Evolutionary conservation across 208 protist species (phyloP), one percentile per base, ranked within the genome.

Genomic region (Trypanosoma mega): DNA sequence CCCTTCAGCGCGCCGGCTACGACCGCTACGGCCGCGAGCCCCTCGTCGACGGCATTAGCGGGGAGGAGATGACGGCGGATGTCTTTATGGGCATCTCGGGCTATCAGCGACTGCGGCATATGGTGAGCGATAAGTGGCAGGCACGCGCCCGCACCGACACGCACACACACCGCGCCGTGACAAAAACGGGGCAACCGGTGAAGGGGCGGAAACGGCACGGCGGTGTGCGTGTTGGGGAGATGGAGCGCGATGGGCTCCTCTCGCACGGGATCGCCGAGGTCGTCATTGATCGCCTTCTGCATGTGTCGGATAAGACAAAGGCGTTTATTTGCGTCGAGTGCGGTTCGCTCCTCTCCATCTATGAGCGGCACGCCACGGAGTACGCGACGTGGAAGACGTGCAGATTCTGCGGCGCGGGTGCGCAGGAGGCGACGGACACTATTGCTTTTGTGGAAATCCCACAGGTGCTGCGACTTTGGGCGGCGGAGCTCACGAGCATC

Each of bases 71-170:
- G 71, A 70, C 97, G 57, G 97, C 92, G 30, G 94, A 99, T 30
- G 98, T 99, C 24, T 99, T 98, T 66, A 94, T 98, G 53, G 98
- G 98, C 58, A 76, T 99, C 45, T 98, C 97, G 21, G 99, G 99
- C 63, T 99, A 99, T 72, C 99, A 99, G 88, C 76, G 99, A 31
- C 87, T 99, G 50, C 87, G 97, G 52, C 99, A 99, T 76, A 99
- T 99, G 98, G 99, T 99, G 14, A 98, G 80, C 54, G 99, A 99
- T 89, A 99, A 99, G 82, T 99, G 91, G 80, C 99, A 99, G 87
- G 98, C 99, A 23, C 78, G 98, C 37, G 83, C 94, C 30, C 78
- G 87, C 39, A 92, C 83, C 0, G 91, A 96, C 63, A 41, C 80
- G 3, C 80, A 90, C 77, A 96, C 93, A 3, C 81, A 96, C 50